These are phyloP conservation scores for Cystobasidium sp. DNA, from an alignment of 1,284 basidiomycete genomes.

Conservation along the genomic window DNA sequence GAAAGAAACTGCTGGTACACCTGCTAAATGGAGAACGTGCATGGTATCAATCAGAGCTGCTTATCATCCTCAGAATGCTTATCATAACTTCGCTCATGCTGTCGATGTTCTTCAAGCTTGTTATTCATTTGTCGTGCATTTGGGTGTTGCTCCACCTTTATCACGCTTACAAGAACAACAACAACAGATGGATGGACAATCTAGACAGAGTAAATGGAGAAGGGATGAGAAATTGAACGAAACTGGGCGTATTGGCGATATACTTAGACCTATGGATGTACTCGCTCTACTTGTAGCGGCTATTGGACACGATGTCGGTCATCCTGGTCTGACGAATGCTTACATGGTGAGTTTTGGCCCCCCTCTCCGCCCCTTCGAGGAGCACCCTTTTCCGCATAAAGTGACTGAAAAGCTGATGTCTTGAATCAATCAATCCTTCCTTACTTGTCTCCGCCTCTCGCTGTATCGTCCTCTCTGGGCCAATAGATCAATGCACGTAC, in stretches of 20 bases:
- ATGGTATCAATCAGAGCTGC: conserved; percentile 79
- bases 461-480: neutral
- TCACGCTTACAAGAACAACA: conserved; percentile 59
- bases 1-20: conserved; percentile 2
- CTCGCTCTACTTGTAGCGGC: conserved; percentile 84
- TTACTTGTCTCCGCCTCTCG: neutral
- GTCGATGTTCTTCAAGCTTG: conserved; percentile 91
- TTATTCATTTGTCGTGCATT: conserved; percentile 76
- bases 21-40: conserved; percentile 70
- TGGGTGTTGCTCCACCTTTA: conserved; percentile 77
- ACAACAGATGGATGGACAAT: neutral
- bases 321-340: conserved; percentile 86
- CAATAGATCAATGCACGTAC: conserved; percentile 84
- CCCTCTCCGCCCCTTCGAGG: neutral
- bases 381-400: neutral
- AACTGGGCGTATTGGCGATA: conserved; percentile 61
- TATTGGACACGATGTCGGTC: conserved; percentile 92
- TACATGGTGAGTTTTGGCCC: conserved; percentile 75
- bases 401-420: neutral
- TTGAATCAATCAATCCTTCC: no score
- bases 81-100: conserved; percentile 94
- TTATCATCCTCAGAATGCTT: conserved; percentile 85
- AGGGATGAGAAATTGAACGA: conserved; percentile 61
- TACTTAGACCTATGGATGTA: conserved; percentile 70
- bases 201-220: conserved; percentile 39